Percentiles rank a stretch among this genome's conserved stretches.
These are phyloP conservation scores for Puccinia triticina DNA, from an alignment of 1,284 basidiomycete species.

Conservation along the genomic window DNA sequence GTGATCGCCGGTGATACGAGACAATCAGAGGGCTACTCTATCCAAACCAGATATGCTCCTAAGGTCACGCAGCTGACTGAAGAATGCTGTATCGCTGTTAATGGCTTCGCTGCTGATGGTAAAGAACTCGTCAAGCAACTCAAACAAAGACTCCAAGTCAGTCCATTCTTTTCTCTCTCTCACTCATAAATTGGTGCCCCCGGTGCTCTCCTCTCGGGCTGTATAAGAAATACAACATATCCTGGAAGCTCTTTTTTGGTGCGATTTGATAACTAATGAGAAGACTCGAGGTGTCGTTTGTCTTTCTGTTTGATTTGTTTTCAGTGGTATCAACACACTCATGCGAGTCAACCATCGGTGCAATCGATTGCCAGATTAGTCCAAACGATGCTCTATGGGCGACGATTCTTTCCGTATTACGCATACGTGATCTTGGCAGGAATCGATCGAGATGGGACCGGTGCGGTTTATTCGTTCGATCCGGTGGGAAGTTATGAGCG, in stretches of 20 bases:
- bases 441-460: conserved; percentile 88
- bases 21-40: conserved; percentile 89
- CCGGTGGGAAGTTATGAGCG: conserved; percentile 94
- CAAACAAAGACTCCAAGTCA: conserved; percentile 84
- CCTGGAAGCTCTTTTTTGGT: not conserved
- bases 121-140: conserved; percentile 95
- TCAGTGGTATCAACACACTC: conserved; percentile 92
- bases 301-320: conserved; percentile 14
- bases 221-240: not conserved
- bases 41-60: conserved; percentile 93
- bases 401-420: conserved; percentile 95
- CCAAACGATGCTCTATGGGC: conserved; percentile 90
- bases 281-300: not conserved
- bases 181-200: not conserved
- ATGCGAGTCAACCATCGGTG: conserved; percentile 89
- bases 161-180: conserved; percentile 53
- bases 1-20: conserved; percentile 93
- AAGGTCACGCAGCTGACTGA: conserved; percentile 88
- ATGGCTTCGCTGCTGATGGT: conserved; percentile 91
- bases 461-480: conserved; percentile 95
- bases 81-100: conserved; percentile 85
- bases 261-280: no score
- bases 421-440: conserved; percentile 92
- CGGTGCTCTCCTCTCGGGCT: no score
- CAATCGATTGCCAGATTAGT: conserved; percentile 88